Conservation (phyloP, 2,329 filamentous ascomycete species). For the Curvularia spicifera region DNA sequence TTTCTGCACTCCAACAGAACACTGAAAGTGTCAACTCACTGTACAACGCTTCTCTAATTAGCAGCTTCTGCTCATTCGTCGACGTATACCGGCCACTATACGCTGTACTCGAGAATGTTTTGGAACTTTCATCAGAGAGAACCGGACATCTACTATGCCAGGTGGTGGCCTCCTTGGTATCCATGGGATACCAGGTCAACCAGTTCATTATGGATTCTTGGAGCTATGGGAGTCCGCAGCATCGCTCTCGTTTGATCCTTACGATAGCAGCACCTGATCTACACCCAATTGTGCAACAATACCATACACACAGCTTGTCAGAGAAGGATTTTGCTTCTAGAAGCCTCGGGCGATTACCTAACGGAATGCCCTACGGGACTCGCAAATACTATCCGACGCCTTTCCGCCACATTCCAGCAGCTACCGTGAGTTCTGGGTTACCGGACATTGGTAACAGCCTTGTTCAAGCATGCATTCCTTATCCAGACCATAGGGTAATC, state of each 20-base stretch:
- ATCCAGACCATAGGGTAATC: slow-evolving; percentile 71
- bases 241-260: slow-evolving; percentile 72
- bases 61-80: slow-evolving; percentile 75
- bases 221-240: slow-evolving; percentile 70
- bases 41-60: slow-evolving; percentile 77
- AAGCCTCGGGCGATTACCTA: slow-evolving; percentile 58
- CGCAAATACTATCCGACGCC: slow-evolving; percentile 62
- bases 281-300: slow-evolving; percentile 62
- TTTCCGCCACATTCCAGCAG: slow-evolving; percentile 64
- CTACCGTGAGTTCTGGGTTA: slow-evolving; percentile 65
- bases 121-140: slow-evolving; percentile 64
- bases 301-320: slow-evolving; percentile 69
- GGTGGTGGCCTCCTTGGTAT: slow-evolving; percentile 73
- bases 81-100: slow-evolving; percentile 79
- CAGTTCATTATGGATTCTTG: slow-evolving; percentile 73
- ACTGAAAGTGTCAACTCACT: slow-evolving; percentile 63
- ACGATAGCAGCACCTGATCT: slow-evolving; percentile 72
- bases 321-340: slow-evolving; percentile 31
- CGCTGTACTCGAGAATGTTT: slow-evolving; percentile 78
- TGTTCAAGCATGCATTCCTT: slow-evolving; percentile 65
- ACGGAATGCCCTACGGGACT: slow-evolving; percentile 60
- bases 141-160: slow-evolving; percentile 73
- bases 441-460: slow-evolving; percentile 68
- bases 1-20: slow-evolving; percentile 68
- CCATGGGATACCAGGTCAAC: slow-evolving; percentile 77